phyloP scores from a whole-genome alignment of 1,284 basidiomycete genomes.

The Wolfiporia cocos region DNA sequence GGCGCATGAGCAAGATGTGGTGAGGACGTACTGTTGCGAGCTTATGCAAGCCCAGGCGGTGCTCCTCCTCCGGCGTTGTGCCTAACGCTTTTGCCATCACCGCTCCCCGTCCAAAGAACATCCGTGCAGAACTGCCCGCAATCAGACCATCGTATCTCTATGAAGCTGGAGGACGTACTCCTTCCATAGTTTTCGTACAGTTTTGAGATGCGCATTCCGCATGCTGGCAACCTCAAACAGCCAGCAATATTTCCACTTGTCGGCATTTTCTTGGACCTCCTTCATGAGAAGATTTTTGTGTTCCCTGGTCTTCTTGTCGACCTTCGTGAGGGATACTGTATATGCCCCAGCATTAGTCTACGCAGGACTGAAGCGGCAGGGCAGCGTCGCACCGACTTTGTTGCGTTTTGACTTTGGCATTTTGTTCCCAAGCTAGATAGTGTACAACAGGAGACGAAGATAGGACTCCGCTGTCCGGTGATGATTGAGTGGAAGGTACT shows the following conservation, averaged over 20 bases:
- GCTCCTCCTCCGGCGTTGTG: constrained; percentile 81
- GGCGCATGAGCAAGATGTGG: neutral
- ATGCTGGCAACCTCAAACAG: constrained; percentile 92
- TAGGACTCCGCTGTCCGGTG: too few relatives aligned
- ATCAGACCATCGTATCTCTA: constrained; percentile 5
- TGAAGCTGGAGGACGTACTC: constrained; percentile 47
- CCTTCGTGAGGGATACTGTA: constrained; percentile 73
- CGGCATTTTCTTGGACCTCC: constrained; percentile 74
- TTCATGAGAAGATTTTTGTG: constrained; percentile 84
- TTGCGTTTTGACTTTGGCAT: constrained; percentile 90
- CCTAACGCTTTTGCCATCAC: constrained; percentile 98
- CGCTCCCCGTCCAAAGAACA: constrained; percentile 90
- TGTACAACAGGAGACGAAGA: too few relatives aligned
- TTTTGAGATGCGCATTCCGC: constrained; percentile 93
- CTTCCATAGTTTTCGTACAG: constrained; percentile 91
- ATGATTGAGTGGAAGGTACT: too few relatives aligned
- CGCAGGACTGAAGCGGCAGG: too few relatives aligned
- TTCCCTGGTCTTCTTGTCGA: constrained; percentile 74
- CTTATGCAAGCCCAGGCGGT: constrained; percentile 74
- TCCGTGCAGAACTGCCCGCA: constrained; percentile 65
- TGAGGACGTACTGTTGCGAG: constrained; percentile 58
- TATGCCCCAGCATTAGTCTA: constrained; percentile 8
- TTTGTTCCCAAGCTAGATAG: too few relatives aligned
- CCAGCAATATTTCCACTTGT: constrained; percentile 94
- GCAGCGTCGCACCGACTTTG: too few relatives aligned